Base-by-base conservation (phyloP, 495 filamentous ascomycete species). In the Daldinia childiae region DNA sequence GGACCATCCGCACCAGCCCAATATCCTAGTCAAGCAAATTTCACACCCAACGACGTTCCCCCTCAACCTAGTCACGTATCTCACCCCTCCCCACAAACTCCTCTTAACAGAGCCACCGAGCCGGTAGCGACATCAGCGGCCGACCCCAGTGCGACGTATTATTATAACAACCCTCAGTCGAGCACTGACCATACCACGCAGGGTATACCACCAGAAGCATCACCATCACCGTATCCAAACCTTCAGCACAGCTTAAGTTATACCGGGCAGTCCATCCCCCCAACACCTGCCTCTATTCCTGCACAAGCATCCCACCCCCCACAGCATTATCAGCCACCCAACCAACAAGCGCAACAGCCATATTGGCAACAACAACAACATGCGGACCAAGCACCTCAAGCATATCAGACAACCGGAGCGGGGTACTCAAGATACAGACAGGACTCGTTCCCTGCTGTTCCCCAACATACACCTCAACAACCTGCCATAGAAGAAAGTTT, bases 401-500 rank as follows among this genome's bases (percentile, higher is more conserved):
- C 83, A 21, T 84, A 84, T 77, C 86, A 82, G 59, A 64, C 80
- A 36, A 68, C 68, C 15, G 76, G 82, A 0, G 63, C 82, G 6
- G 79, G 84, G 8, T 84, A 89, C 62, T 71, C 79, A 3, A 83
- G 89, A 9, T 93, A 91, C 71, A 83, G 82, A 3, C 87, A 89
- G 70, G 87, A 92, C 39, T 78, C 87, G 41, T 90, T 93, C 75
- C 90, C 91, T 48, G 80, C 83, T 0, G 91, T 85, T 58, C 88
- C 88, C 32, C 83, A 83, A 36, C 88, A 88, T 71, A 86, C 91
- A 70, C 84, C 88, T 32, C 85, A 87, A 63, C 83, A 88, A 61
- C 84, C 88, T 11, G 86, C 88, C 14, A 84, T 93, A 63, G 95
- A 98, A 80, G 95, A 98, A 80, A 94, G 91, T 74, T 81, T 98